Base-by-base conservation (phyloP, 129 eudicot species). In the Tanacetum coccineum region DNA sequence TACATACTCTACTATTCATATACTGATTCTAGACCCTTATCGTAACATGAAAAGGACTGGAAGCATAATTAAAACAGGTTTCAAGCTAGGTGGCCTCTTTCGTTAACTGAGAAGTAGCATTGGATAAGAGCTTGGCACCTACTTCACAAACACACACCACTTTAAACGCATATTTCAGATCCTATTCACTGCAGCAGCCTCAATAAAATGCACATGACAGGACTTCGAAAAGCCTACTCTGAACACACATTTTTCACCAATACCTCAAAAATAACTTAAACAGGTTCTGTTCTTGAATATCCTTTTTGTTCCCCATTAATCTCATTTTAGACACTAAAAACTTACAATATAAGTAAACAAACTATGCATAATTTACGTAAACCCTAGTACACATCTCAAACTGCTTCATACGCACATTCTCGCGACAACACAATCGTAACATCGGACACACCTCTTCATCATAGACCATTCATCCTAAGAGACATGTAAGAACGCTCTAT, bases 51-150 rank as follows among this genome's bases (percentile, higher is more conserved):
- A n/a, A 49, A 28, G 25, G 57, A 3, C 51, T 48, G 40, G 11
- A 71, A 32, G 59, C 75, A 70, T 46, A 15, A 46, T 13, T 44
- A 69, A 32, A 57, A 57, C 47, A 46, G 30, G 66, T 70, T 70
- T 62, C 21, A 62, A 40, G 46, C 20, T 3, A 52, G 42, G 54
- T 62, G 62, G 4, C 68, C 61, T 11, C 12, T 51, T 13, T 15
- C 7, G 46, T 36, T 39, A 42, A 15, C 14, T n/a, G 18, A 39
- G 52, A 51, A 44, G 25, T 19, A 22, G 51, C 50, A 51, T 60
- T 14, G 10, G 28, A 14, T 17, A 58, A 15, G 42, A 57, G 20
- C 14, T 21, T 9, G 62, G 40, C 10, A 22, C 28, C 9, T 2
- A 19, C 28, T 2, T 13, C 13, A 11, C 40, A 22, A 4, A 32